These are phyloP conservation scores for Mycena latifolia DNA, from an alignment of 768 basidiomycete genomes.

Conservation along the genomic window DNA sequence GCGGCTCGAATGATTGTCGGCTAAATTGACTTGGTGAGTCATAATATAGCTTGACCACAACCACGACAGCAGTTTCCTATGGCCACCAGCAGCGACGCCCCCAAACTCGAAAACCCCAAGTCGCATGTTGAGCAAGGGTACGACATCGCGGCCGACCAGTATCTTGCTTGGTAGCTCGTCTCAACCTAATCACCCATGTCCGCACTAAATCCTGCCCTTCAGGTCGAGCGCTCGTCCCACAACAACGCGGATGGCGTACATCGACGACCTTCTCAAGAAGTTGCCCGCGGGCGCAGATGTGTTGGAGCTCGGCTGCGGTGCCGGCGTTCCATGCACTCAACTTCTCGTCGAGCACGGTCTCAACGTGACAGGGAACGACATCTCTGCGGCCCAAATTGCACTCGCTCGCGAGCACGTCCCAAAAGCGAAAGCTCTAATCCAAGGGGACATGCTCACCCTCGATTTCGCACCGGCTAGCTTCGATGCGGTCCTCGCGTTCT, in stretches of 20 bases:
- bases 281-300: constrained; percentile 38
- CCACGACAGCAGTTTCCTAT: no score
- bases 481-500: constrained; percentile 45
- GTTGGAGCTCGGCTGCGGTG: constrained; percentile 47
- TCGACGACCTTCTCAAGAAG: constrained; percentile 35
- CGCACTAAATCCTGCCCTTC: no score
- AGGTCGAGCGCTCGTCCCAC: constrained; percentile 40
- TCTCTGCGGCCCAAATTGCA: constrained; percentile 43
- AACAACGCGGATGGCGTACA: constrained; percentile 33
- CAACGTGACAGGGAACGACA: constrained; percentile 44
- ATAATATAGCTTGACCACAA: no score
- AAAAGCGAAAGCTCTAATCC: constrained; percentile 37
- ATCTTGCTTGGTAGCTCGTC: constrained; percentile 15
- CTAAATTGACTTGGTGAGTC: no score
- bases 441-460: constrained; percentile 43
- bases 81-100: no score
- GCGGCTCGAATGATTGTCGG: no score
- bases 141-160: constrained; percentile 15
- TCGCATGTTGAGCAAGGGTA: constrained; percentile 11
- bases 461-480: constrained; percentile 31
- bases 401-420: constrained; percentile 41
- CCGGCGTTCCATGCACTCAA: constrained; percentile 44
- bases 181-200: no score
- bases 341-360: constrained; percentile 37
- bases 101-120: constrained; percentile 30